A percentile compares a stretch with the other conserved stretches of the same genome.
Evolutionary conservation across 2,329 filamentous ascomycete species (phyloP).

Genomic region (Pseudocercospora crystallina): DNA sequence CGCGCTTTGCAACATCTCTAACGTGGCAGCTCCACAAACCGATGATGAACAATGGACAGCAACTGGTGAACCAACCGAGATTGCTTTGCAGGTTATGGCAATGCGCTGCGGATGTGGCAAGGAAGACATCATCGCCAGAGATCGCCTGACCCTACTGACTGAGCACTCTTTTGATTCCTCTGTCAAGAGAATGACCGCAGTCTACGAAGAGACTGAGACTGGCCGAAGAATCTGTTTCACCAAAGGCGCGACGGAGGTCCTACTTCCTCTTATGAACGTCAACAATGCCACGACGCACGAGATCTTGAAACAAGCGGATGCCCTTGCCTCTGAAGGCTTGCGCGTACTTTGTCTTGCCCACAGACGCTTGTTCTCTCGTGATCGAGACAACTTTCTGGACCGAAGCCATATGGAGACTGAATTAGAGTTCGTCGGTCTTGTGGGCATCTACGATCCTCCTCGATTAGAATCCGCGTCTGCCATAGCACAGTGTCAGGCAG

Average conservation of each 20-base stretch:
- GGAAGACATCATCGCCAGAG: conserved; percentile 20
- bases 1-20: conserved; percentile 64
- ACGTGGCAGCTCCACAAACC: conserved; percentile 49
- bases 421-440: conserved; percentile 32
- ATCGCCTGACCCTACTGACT: conserved; percentile 22
- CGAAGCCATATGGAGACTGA: conserved; percentile 28
- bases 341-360: conserved; percentile 35
- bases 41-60: conserved; percentile 59
- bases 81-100: conserved; percentile 71
- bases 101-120: conserved; percentile 54
- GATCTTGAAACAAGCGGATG: conserved; percentile 30
- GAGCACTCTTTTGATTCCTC: conserved; percentile 37
- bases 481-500: conserved; percentile 46
- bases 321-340: conserved; percentile 34
- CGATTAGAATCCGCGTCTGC: conserved; percentile 37
- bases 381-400: conserved; percentile 15
- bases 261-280: conserved; percentile 30
- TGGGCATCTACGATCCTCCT: conserved; percentile 36
- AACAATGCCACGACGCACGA: conserved; percentile 20
- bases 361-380: conserved; percentile 14
- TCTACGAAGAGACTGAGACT: conserved; percentile 24
- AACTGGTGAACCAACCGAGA: conserved; percentile 67
- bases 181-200: conserved; percentile 37
- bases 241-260: conserved; percentile 36
- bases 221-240: conserved; percentile 28